Conservation (phyloP, 1,139 yeast species). For the Lodderomyces beijingensis region DNA sequence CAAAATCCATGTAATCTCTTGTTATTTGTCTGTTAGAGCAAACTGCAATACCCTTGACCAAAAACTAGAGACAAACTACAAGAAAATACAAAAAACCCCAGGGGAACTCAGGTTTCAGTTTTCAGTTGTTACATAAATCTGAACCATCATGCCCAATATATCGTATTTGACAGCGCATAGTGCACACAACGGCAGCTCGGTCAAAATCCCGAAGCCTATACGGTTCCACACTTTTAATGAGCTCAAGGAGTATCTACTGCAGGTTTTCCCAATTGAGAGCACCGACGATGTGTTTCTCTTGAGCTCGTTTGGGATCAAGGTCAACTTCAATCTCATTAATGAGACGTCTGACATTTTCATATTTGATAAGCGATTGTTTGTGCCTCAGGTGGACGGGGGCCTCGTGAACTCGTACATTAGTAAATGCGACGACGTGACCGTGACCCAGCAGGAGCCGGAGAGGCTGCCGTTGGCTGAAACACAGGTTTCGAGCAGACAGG, state of each 20-base stretch:
- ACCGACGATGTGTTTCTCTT: constrained; percentile 51
- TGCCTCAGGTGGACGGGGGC: constrained; percentile 9
- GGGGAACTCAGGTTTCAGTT: background rate
- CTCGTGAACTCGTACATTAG: constrained; percentile 5
- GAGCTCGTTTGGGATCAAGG: constrained; percentile 60
- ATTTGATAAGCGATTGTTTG: constrained; percentile 55
- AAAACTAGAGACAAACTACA: no score
- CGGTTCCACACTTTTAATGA: constrained; percentile 40
- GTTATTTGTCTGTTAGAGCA: no score
- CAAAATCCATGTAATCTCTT: no score
- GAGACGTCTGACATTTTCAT: constrained; percentile 51
- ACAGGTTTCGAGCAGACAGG: background rate
- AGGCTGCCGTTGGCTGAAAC: constrained; percentile 5
- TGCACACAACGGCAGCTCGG: constrained; percentile 35
- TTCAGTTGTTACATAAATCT: no score
- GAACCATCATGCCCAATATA: constrained; percentile 13
- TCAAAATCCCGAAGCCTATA: constrained; percentile 40
- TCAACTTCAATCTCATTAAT: constrained; percentile 48
- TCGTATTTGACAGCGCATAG: constrained; percentile 34
- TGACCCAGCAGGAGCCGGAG: background rate
- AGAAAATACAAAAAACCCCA: no score
- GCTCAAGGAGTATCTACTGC: constrained; percentile 36
- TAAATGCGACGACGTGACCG: background rate
- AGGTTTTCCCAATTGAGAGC: constrained; percentile 31
- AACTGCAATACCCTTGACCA: no score